Conservation (phyloP, 1,139 yeast species). For the Ashbya aceris region DNA sequence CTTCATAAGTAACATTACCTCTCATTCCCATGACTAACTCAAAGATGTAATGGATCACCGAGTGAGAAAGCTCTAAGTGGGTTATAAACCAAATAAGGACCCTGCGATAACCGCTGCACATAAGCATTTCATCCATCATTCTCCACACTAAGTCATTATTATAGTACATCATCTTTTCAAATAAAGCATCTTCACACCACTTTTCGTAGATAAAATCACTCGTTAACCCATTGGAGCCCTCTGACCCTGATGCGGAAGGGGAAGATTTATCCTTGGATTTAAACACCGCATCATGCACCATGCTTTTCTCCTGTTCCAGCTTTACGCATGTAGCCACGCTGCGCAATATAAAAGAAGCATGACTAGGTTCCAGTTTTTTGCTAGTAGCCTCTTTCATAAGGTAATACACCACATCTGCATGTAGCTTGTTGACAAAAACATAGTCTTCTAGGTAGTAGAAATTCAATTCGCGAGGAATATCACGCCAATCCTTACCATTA, state of each 20-base stretch:
- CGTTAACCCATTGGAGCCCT: slow-evolving; percentile 28
- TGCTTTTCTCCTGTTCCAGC: slow-evolving; percentile 32
- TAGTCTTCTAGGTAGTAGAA: slow-evolving; percentile 26
- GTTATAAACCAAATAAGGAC: slow-evolving; percentile 60
- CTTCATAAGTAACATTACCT: slow-evolving; percentile 31
- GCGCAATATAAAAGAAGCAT: slow-evolving; percentile 14
- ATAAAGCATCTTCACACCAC: slow-evolving; percentile 36
- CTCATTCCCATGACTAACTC: slow-evolving; percentile 48
- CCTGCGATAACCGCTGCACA: slow-evolving; percentile 54
- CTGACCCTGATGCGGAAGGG: slow-evolving; percentile 7
- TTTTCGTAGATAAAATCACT: slow-evolving; percentile 44
- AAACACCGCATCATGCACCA: slow-evolving; percentile 15
- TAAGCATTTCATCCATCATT: slow-evolving; percentile 57
- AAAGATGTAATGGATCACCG: slow-evolving; percentile 50
- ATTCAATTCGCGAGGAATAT: slow-evolving; percentile 52
- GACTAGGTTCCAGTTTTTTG: slow-evolving; percentile 34
- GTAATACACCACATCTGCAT: slow-evolving; percentile 9
- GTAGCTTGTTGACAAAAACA: slow-evolving; percentile 15
- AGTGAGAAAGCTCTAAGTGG: slow-evolving; percentile 45
- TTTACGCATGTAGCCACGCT: slow-evolving; percentile 47
- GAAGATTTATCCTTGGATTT: slow-evolving; percentile 15
- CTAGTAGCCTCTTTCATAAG: slow-evolving; percentile 30
- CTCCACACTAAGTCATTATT: slow-evolving; percentile 43
- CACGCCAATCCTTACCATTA: slow-evolving; percentile 60
- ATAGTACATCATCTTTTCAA: slow-evolving; percentile 34